phyloP scores from a whole-genome alignment of 257 asterid species.

The Cruciata laevipes region DNA sequence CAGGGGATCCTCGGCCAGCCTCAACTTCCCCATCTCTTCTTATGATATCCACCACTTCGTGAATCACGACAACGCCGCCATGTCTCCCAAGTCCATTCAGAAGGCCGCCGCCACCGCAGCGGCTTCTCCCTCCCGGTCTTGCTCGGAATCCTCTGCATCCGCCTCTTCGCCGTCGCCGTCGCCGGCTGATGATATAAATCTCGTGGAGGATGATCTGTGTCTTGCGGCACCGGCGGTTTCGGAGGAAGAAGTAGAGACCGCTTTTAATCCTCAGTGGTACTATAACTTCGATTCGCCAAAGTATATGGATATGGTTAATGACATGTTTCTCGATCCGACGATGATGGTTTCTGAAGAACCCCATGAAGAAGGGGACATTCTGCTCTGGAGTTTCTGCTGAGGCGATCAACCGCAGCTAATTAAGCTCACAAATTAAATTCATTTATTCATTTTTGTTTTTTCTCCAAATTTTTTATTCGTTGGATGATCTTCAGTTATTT shows the following conservation, averaged over 20 bases:
- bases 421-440: background rate
- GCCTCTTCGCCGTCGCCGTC: background rate
- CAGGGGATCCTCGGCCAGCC: conserved; percentile 60
- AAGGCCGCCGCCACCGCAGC: conserved; percentile 26
- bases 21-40: conserved; percentile 54
- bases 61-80: background rate
- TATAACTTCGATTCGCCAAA: conserved; percentile 73
- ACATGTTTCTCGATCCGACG: conserved; percentile 49
- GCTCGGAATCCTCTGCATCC: background rate
- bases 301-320: conserved; percentile 56
- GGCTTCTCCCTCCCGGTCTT: conserved; percentile 12
- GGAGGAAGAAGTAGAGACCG: conserved; percentile 7
- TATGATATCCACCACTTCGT: background rate
- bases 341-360: conserved; percentile 34
- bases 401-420: background rate
- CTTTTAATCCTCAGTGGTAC: conserved; percentile 35
- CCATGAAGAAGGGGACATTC: conserved; percentile 51
- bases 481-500: conserved; percentile 33
- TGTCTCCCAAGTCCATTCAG: conserved; percentile 84
- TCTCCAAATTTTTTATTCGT: conserved; percentile 12
- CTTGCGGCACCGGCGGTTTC: background rate
- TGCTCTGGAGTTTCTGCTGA: conserved; percentile 78
- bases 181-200: background rate
- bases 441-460: background rate
- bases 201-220: conserved; percentile 15